Evolutionary conservation across 2,329 filamentous ascomycete species (phyloP).

Genomic region (Phaeosphaeria sp.): DNA sequence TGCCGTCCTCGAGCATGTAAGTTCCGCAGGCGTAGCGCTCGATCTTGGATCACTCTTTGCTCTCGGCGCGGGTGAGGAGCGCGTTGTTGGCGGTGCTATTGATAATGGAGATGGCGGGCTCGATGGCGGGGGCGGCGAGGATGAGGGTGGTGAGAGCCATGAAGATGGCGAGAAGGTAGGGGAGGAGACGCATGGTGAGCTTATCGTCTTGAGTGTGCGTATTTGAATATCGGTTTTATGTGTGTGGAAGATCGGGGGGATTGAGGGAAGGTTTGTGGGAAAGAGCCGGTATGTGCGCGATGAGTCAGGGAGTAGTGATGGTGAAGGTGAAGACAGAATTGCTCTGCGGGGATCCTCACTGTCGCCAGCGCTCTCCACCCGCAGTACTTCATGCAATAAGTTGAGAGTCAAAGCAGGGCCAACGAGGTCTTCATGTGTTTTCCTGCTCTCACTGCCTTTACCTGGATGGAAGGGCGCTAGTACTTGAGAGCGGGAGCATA

Average conservation of each 20-base stretch:
- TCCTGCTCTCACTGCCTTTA: no score
- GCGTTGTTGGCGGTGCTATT: background rate
- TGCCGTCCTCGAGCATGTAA: conserved; percentile 4
- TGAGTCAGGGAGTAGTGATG: background rate
- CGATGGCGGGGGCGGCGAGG: background rate
- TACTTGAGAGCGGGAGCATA: no score
- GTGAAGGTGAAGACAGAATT: background rate
- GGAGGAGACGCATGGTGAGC: background rate
- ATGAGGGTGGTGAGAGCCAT: background rate
- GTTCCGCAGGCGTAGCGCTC: background rate
- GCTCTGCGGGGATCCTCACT: no score
- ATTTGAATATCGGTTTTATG: no score
- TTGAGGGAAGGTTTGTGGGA: background rate
- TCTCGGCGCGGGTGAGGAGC: background rate
- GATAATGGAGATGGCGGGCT: background rate
- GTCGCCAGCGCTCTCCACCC: no score
- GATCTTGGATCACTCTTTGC: background rate
- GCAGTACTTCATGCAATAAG: no score
- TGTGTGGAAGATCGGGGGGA: background rate
- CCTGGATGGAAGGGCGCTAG: no score
- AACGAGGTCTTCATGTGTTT: no score
- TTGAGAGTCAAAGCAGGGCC: no score
- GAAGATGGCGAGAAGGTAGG: background rate
- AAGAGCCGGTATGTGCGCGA: background rate
- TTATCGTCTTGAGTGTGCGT: background rate